phyloP scores from a whole-genome alignment of 1,284 basidiomycete species.

The Prillingera fragicola region DNA sequence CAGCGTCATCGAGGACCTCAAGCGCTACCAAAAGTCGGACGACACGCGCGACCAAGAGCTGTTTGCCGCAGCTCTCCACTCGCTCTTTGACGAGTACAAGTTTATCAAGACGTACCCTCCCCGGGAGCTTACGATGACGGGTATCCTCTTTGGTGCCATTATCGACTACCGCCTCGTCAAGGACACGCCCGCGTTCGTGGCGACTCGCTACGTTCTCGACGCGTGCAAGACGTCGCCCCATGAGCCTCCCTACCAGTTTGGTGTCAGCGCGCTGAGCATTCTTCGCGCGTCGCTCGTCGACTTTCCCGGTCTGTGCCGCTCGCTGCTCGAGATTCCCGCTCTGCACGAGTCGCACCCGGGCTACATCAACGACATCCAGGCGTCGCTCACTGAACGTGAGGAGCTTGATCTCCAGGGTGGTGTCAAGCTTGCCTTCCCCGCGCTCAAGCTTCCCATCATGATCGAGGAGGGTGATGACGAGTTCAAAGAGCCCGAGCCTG shows the following conservation, averaged over 20 bases:
- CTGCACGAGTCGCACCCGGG: constrained; percentile 82
- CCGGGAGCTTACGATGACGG: constrained; percentile 92
- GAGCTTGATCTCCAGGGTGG: constrained; percentile 51
- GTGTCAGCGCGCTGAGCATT: constrained; percentile 79
- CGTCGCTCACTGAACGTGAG: constrained; percentile 55
- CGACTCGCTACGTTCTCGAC: constrained; percentile 93
- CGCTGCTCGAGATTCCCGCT: constrained; percentile 79
- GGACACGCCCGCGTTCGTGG: constrained; percentile 91
- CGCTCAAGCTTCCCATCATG: constrained; percentile 48
- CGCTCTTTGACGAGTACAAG: constrained; percentile 99
- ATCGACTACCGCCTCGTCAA: constrained; percentile 93
- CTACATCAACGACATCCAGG: constrained; percentile 66
- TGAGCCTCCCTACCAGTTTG: constrained; percentile 93
- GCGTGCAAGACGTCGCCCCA: constrained; percentile 77
- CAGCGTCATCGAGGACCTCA: constrained; percentile 82
- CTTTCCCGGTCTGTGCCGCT: constrained; percentile 90
- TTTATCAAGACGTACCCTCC: constrained; percentile 97
- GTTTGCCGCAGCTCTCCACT: constrained; percentile 98
- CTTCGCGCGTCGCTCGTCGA: constrained; percentile 85
- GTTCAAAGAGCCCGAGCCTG: constrained; percentile 70
- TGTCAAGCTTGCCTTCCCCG: constrained; percentile 45
- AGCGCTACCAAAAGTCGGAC: constrained; percentile 74
- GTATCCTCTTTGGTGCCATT: constrained; percentile 90
- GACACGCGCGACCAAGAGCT: constrained; percentile 87
- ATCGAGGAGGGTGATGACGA: constrained; percentile 53